Percentiles rank a stretch among this genome's conserved stretches.
These are phyloP conservation scores for Leishmania gerbilli DNA, from an alignment of 208 protist genomes.

Conservation along the genomic window DNA sequence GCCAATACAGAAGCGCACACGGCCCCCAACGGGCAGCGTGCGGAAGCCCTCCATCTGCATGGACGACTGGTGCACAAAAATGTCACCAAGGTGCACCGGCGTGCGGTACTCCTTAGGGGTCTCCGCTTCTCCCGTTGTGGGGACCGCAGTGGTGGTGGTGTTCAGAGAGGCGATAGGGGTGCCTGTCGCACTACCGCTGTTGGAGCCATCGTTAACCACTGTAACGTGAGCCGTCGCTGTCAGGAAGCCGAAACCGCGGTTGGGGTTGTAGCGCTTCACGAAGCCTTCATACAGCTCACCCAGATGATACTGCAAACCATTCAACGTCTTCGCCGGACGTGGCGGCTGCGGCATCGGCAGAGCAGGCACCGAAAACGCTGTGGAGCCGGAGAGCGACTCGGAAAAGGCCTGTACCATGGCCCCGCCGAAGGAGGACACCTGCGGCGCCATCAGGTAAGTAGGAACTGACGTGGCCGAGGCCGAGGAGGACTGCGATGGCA, in stretches of 20 bases:
- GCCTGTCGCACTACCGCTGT: background rate
- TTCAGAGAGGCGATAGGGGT: conserved; percentile 1
- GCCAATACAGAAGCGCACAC: conserved; percentile 58
- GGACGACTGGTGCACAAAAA: conserved; percentile 76
- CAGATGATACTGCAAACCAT: conserved; percentile 51
- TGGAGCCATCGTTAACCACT: background rate
- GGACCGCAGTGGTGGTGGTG: background rate
- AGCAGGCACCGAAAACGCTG: background rate
- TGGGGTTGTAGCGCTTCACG: conserved; percentile 74
- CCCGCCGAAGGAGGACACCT: background rate
- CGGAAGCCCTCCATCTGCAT: conserved; percentile 66
- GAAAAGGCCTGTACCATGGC: conserved; percentile 1
- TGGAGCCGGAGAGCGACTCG: conserved; percentile 1
- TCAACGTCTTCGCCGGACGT: conserved; percentile 15
- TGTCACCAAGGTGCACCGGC: conserved; percentile 46
- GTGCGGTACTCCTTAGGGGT: conserved; percentile 23
- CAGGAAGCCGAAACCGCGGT: conserved; percentile 66
- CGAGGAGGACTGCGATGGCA: background rate
- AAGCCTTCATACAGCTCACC: conserved; percentile 62
- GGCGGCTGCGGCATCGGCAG: conserved; percentile 1
- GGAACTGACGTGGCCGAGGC: background rate
- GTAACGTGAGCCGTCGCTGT: conserved; percentile 45
- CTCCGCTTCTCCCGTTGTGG: background rate
- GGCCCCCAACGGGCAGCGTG: conserved; percentile 48
- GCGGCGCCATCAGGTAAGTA: background rate